Evolutionary conservation across 495 filamentous ascomycete species (phyloP), one percentile per base, ranked within the genome.

Genomic region (Aspergillus mulundensis): DNA sequence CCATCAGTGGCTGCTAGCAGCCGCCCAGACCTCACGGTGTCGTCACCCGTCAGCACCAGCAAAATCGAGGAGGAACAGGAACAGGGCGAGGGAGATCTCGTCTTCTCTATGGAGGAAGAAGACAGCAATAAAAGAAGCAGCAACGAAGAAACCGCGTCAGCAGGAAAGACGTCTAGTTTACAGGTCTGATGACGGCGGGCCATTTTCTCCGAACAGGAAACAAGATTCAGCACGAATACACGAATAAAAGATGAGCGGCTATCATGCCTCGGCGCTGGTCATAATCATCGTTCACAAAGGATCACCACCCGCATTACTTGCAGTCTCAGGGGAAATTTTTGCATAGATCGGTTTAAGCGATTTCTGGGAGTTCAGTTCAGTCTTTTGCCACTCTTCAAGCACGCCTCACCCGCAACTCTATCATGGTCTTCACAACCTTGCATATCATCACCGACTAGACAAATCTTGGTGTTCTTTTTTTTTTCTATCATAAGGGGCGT

Each of bases 51-150:
- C 43, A 72, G 60, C 32, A 85, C 84, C 1, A 87, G 80, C 45
- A 86, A 84, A 30, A 90, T 91, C 61, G 87, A 89, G 46, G 88
- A 91, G 61, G 84, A 77, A 47, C 70, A 87, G 51, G 73, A 77
- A 44, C 70, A 87, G 51, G 73, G 80, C 24, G 83, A 89, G 53
- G 73, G 80, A 18, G 83, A 89, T 23, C 79, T 89, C 47, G 87
- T 91, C n/a, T 92, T 92, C 57, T 84, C 79, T 32, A 90, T 91
- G 87, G 88, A 90, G 61, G 87, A 89, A 53, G 87, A 89, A 53
- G 75, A 76, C 42, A 73, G 71, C 36, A 74, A 73, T 62, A 78
- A 78, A 60, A 71, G 74, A 46, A 72, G 61, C 54, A 73, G 71
- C 50, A 61, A 68, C 30, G 61, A 64, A 10, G 62, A 66, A 16